phyloP scores from a whole-genome alignment of 192 early-diverging fungal species.

The Coemansia furcata region DNA sequence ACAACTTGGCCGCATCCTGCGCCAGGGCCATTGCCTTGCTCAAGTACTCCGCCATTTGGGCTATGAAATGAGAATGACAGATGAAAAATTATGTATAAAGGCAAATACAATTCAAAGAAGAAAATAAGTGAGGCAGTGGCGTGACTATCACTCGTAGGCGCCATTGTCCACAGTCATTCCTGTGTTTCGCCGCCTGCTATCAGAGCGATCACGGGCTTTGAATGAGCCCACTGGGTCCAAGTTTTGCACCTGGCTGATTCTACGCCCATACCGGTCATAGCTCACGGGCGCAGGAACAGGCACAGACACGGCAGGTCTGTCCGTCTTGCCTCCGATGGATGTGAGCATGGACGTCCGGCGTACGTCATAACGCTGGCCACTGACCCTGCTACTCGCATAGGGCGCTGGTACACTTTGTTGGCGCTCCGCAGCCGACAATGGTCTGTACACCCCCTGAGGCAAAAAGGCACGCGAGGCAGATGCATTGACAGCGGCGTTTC shows the following conservation, averaged over 20 bases:
- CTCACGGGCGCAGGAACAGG: not conserved
- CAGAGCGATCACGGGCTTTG: constrained; percentile 16
- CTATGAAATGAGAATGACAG: not conserved
- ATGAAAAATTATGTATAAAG: not conserved
- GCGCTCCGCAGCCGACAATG: not conserved
- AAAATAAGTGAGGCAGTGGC: not conserved
- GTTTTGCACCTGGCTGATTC: not conserved
- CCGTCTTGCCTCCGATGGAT: not conserved
- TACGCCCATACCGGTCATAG: constrained; percentile 1
- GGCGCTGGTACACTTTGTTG: not conserved
- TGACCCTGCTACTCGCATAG: not conserved
- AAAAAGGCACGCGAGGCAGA: constrained; percentile 2
- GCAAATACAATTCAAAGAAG: not conserved
- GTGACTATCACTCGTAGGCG: not conserved
- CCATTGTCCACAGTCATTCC: constrained; percentile 3
- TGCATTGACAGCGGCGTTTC: not conserved
- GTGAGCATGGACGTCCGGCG: constrained; percentile 3
- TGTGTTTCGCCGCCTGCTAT: constrained; percentile 14
- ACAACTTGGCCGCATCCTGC: constrained; percentile 77
- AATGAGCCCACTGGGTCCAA: not conserved
- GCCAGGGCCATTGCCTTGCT: constrained; percentile 67
- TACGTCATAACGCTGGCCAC: not conserved
- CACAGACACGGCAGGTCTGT: not conserved
- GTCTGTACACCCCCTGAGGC: not conserved
- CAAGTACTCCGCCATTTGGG: constrained; percentile 59